Conservation (phyloP, 139 green algal species). For the Nannochloris sp. region DNA sequence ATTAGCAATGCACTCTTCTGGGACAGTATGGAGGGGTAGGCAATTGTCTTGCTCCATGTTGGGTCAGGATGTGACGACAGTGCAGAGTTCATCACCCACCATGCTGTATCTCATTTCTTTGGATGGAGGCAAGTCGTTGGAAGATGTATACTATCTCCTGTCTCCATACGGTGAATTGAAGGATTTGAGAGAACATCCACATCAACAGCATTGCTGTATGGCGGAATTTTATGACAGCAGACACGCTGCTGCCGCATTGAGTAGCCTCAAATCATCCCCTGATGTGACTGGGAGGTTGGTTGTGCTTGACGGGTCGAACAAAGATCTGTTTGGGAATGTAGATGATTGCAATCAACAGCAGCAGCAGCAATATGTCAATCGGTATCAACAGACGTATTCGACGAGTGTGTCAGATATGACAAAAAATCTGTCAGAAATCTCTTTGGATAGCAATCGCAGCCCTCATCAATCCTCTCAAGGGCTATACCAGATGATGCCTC, state of each 20-base stretch:
- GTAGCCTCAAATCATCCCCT: constrained; percentile 4
- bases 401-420: constrained; percentile 8
- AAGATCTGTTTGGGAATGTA: background rate
- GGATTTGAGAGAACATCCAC: constrained; percentile 19
- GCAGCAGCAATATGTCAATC: background rate
- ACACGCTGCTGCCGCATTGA: constrained; percentile 23
- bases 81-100: constrained; percentile 20
- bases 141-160: constrained; percentile 70
- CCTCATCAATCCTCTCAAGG: background rate
- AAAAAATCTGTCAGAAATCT: constrained; percentile 21
- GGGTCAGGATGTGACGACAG: background rate
- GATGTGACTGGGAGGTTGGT: constrained; percentile 14
- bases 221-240: constrained; percentile 82
- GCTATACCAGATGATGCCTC: too few relatives aligned
- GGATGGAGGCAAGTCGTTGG: constrained; percentile 48
- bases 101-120: constrained; percentile 76
- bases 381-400: background rate
- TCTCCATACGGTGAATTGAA: constrained; percentile 78
- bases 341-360: background rate
- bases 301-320: constrained; percentile 12
- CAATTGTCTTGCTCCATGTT: constrained; percentile 33
- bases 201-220: constrained; percentile 28
- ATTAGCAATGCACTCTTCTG: constrained; percentile 54
- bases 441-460: background rate
- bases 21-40: constrained; percentile 25